Evolutionary conservation across 1,284 basidiomycete species (phyloP), one percentile per base, ranked within the genome.

Genomic region (Trametes sp.): DNA sequence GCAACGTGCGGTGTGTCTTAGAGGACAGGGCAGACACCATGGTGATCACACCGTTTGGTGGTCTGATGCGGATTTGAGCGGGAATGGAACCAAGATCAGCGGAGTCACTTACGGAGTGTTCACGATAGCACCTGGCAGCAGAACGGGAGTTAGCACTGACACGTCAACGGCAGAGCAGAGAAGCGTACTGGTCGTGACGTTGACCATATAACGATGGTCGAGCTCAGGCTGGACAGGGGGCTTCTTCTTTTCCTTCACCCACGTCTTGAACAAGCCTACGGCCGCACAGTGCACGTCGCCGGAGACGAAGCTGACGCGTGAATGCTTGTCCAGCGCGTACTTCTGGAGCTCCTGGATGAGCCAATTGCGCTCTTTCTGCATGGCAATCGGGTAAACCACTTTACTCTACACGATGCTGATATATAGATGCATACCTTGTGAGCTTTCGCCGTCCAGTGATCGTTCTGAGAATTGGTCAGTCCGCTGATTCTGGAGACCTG

Each of bases 251-350:
- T 72, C 73, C 69, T 78, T 83, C 75, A 72, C 70, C 44, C 89
- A 78, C 1, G 93, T 93, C 76, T 90, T 93, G 69, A 95, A 80
- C 13, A 88, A 76, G 1, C 93, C 92, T 1, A 96, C 93, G 0
- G 93, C 91, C 0, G 91, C 91, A 67, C 93, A 93, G 72, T 98
- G 95, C 24, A 98, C 95, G 72, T 98, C 95, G 2, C 96, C 96
- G 0, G 90, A 91, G n/a, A 98, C 71, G 77, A 96, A 95, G 0
- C 90, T 87, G 21, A 98, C 82, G 26, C 96, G 86, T 24, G 90
- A 76, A 24, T 84, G 81, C 72, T 85, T 85, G 50, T 77, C 75
- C 49, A 78, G 76, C 0, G 95, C 91, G 62, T 93, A 81, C 29
- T 82, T 78, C 74, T 97, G 95, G 62, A 94, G 80, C 70, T 90